Evolutionary conservation across 495 filamentous ascomycete genomes (phyloP).

Genomic region (Cladorrhinum samala): DNA sequence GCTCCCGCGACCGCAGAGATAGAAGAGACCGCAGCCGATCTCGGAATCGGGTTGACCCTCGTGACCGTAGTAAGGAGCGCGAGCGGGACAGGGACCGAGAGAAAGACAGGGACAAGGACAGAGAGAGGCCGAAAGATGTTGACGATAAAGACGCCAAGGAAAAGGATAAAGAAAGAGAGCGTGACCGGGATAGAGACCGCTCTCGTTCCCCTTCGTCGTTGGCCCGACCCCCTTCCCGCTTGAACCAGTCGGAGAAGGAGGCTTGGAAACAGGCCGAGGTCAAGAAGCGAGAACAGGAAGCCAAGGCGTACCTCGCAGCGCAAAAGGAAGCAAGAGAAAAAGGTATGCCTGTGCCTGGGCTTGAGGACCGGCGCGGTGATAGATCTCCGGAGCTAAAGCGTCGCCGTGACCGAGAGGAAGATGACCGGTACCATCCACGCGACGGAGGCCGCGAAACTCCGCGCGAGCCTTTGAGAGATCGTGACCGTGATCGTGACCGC

Average conservation of each 20-base stretch:
- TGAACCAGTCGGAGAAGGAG: conserved; percentile 31
- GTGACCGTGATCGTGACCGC: conserved; percentile 13
- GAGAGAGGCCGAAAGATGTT: background rate
- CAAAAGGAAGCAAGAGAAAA: conserved; percentile 48
- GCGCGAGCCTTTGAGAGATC: conserved; percentile 13
- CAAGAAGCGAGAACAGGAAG: conserved; percentile 51
- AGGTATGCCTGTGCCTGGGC: conserved; percentile 42
- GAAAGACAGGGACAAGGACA: conserved; percentile 1
- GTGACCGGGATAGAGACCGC: conserved; percentile 28
- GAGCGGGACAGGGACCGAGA: conserved; percentile 14
- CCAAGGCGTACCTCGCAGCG: conserved; percentile 50
- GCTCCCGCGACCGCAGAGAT: conserved; percentile 19
- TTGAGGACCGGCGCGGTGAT: conserved; percentile 40
- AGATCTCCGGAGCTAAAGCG: conserved; percentile 43
- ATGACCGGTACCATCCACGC: conserved; percentile 38
- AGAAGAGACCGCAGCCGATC: conserved; percentile 30
- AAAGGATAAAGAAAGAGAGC: conserved; percentile 12
- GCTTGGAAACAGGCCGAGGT: conserved; percentile 49
- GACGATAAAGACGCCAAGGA: conserved; percentile 15
- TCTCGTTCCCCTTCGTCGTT: conserved; percentile 30
- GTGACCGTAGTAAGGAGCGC: conserved; percentile 19
- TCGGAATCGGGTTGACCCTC: conserved; percentile 19
- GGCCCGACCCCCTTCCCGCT: conserved; percentile 23
- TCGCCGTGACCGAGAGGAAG: conserved; percentile 35
- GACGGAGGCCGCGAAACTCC: conserved; percentile 36